Base-by-base conservation (phyloP, 2,329 filamentous ascomycete genomes). In the Colletotrichum filicis region DNA sequence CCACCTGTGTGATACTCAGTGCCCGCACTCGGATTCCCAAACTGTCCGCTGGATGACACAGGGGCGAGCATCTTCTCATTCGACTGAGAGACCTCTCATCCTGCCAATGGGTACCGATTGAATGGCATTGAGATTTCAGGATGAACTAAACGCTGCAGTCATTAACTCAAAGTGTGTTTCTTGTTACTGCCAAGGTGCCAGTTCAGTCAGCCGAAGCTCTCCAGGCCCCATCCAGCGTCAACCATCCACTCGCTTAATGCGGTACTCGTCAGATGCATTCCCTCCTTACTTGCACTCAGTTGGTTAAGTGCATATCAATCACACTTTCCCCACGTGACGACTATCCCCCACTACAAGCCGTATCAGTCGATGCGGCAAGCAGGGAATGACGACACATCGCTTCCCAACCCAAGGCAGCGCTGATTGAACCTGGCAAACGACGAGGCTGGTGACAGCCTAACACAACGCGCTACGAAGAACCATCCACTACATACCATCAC, bases 361-460 rank as follows among this genome's bases (percentile, higher is more conserved):
- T 73, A 60, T 65, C 70, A 73, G 66, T 73, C 53, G 42, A 69
- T 30, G 58, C 58, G 52, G 58, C 65, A 68, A 37, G 26, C 32
- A 52, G 53, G 70, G 46, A 70, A 65, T 73, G 70, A 73, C 71
- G 70, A 73, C 71, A 73, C 66, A 70, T 73, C 56, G 66, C 61
- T 71, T 37, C 46, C 46, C 42, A 57, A 73, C 56, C 32, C 49
- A 71, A 73, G 60, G 71, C 66, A 73, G 61, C 66, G 35, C 53
- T 70, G 59, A 70, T 61, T 60, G 49, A 73, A 59, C 32, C 61
- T 56, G 66, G 60, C 71, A 73, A 46, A 56, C 56, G 56, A 73
- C 66, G 56, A 73, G 66, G 71, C 49, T 73, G 71, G 71, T 24
- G 61, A 60, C 56, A 61, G 66, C 55, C 60, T 60, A 59, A 61